Conservation (phyloP, 2,329 filamentous ascomycete species). For the Xylogone sp. region DNA sequence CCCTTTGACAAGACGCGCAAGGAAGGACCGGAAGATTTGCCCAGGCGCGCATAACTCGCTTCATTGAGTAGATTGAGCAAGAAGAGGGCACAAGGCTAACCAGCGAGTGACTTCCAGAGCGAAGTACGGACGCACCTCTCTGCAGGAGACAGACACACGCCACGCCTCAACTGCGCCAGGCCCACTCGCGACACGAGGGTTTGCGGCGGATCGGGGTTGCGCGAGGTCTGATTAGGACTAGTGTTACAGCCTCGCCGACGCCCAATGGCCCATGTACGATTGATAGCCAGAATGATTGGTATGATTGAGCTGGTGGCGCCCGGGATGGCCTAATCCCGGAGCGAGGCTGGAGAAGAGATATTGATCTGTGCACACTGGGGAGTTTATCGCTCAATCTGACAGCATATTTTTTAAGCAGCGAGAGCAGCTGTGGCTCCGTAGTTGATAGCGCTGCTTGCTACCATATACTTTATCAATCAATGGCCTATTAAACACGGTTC, state of each 20-base stretch:
- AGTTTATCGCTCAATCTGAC: not conserved
- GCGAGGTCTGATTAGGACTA: not conserved
- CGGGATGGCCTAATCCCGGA: not conserved
- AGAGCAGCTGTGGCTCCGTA: no score
- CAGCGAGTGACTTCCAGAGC: no score
- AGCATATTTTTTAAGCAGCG: no score
- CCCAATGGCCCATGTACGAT: not conserved
- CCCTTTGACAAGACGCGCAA: not conserved
- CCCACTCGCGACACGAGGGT: not conserved
- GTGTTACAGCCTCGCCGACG: not conserved
- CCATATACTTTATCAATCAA: no score
- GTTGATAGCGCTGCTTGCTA: no score
- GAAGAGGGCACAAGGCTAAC: no score
- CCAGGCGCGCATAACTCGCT: not conserved
- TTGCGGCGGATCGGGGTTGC: not conserved
- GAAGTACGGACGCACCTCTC: no score
- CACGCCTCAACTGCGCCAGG: not conserved
- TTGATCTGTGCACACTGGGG: not conserved
- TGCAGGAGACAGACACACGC: no score
- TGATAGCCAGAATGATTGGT: not conserved
- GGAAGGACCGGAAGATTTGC: not conserved
- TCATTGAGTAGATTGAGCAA: not conserved
- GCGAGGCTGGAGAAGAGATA: not conserved
- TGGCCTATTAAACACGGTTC: no score
- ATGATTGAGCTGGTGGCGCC: not conserved